Percentiles rank a stretch among this genome's conserved stretches.
Conservation (phyloP, 208 protist species). For the Acanthamoeba lenticulata region DNA sequence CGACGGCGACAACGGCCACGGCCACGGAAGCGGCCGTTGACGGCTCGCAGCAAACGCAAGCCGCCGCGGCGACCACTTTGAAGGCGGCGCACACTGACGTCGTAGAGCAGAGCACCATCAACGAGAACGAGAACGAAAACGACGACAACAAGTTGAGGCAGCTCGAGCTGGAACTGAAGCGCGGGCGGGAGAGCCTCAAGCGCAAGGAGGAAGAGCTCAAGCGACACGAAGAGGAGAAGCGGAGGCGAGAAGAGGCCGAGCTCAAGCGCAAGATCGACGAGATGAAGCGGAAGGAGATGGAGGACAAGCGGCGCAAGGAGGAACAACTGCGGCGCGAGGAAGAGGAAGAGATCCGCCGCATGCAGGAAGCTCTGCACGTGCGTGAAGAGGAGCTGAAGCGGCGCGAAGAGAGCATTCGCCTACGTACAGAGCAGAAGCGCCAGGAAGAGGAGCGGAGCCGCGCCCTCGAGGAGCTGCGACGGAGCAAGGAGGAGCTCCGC, state of each 20-base stretch:
- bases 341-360: neutral
- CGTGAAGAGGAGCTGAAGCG: neutral
- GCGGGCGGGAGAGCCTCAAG: neutral
- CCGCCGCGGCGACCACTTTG: too few species aligned
- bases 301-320: constrained; percentile 14
- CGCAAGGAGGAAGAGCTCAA: constrained; percentile 7
- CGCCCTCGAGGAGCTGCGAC: neutral
- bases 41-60: too few species aligned
- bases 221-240: neutral
- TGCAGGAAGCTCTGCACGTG: neutral
- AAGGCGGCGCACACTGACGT: too few species aligned
- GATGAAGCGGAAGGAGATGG: neutral
- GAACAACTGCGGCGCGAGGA: neutral
- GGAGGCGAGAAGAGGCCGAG: neutral
- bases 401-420: neutral
- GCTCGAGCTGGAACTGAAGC: neutral
- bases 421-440: neutral
- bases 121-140: neutral
- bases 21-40: too few species aligned
- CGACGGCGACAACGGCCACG: too few species aligned
- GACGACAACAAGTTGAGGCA: neutral
- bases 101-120: too few species aligned
- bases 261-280: constrained; percentile 16
- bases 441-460: neutral
- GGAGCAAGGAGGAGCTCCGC: constrained; percentile 5